Base-by-base conservation (phyloP, 2,329 filamentous ascomycete genomes). In the Diaporthe sp. region DNA sequence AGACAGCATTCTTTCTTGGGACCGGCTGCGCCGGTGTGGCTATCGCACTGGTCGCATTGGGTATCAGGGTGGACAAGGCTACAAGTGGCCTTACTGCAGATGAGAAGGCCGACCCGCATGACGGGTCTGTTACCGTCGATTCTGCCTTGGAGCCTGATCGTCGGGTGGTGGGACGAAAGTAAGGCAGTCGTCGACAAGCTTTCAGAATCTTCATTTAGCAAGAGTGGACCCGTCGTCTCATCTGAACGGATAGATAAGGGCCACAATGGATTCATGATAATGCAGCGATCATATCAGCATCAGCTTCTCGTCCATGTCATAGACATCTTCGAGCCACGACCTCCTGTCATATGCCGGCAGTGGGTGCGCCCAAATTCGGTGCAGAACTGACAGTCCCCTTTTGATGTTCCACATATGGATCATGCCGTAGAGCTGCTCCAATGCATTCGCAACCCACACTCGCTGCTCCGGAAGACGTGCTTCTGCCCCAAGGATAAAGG, bases 1-100 rank as follows among this genome's bases (percentile, higher is more conserved):
- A 92, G 80, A 86, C 86, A 15, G 87, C 88, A 0, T 92, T 93
- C 75, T 91, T 91, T 91, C 89, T 91, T 61, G 88, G 90, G 75
- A 85, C 91, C 44, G 90, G 85, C 1, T 84, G 88, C 61, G 88
- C 89, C 1, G 83, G 80, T 5, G 75, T 87, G 3, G 88, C 88
- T 0, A 79, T 92, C 34, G n/a, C 80, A 8, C 82, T 92, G 19
- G 84, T 91, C 15, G 72, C 22, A 28, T 84, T 90, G 61, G 91
- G 90, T 78, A 88, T 91, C 6, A 84, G 87, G 76, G 87, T 92
- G 42, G 83, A 85, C 13, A 86, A 86, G 75, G 90, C 90, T 3
- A 86, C 87, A 82, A 90, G 89, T 79, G 89, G 31, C 10, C 42
- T 67, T 1, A 67, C 61, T 12, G 28, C 37, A 34, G 61, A 67